Percentiles rank a stretch among this genome's conserved stretches.
Evolutionary conservation across 306 rosid genomes (phyloP).

Genomic region (Acacia crassicarpa): DNA sequence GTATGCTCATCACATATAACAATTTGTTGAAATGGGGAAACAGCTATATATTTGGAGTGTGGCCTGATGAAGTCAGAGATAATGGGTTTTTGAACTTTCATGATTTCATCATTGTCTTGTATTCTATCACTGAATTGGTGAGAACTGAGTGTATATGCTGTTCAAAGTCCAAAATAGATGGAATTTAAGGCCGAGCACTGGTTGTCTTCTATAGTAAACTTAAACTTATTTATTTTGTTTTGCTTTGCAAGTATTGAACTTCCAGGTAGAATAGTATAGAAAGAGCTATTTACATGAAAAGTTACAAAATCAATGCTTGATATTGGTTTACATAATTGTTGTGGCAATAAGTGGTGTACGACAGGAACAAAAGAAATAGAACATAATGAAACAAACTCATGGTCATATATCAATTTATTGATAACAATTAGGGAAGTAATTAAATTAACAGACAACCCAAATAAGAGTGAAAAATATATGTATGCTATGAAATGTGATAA

Average conservation of each 20-base stretch:
- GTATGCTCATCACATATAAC: slow-evolving; percentile 18
- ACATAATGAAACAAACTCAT: neutral
- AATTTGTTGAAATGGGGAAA: slow-evolving; percentile 18
- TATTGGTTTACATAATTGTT: neutral
- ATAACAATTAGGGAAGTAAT: neutral
- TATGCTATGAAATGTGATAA: neutral
- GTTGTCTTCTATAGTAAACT: slow-evolving; percentile 5
- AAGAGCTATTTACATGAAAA: slow-evolving; percentile 13
- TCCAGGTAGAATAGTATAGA: slow-evolving; percentile 4
- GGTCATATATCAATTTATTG: neutral
- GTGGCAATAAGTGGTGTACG: neutral
- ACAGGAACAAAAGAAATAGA: neutral
- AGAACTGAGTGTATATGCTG: neutral
- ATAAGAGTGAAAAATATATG: neutral
- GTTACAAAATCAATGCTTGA: neutral
- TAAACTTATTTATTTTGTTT: slow-evolving; percentile 10
- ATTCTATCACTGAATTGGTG: neutral
- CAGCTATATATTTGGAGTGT: neutral
- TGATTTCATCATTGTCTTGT: neutral
- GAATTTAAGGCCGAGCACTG: neutral
- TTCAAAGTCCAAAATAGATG: neutral
- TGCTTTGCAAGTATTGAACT: slow-evolving; percentile 12
- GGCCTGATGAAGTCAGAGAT: slow-evolving; percentile 12
- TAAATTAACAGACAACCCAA: neutral
- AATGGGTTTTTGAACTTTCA: neutral